Base-by-base conservation (phyloP, 2,329 filamentous ascomycete species). In the Neonectria ditissima region DNA sequence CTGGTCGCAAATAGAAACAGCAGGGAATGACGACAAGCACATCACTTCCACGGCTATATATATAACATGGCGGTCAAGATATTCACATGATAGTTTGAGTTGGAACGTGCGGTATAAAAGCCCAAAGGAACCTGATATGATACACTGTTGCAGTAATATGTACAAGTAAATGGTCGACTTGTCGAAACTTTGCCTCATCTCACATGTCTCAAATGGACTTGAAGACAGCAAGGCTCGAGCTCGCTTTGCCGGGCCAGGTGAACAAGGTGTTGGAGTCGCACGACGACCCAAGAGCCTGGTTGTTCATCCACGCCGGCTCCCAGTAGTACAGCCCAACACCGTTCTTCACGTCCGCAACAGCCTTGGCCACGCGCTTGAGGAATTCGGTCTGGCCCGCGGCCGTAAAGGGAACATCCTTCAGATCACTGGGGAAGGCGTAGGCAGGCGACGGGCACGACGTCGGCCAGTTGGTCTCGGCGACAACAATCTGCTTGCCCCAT, bases 381-480 rank as follows among this genome's bases (percentile, higher is more conserved):
- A 88, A 93, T 2, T 81, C 82, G 2, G 79, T 78, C 80, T 93
- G 91, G 0, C 91, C 91, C 0, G 81, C 86, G 0, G 83, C 85
- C 3, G 84, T 87, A 68, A 91, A 87, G 0, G 90, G 88, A 60
- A 92, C 90, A 58, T 72, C 80, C 51, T 74, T 80, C 9, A 89
- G 76, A 69, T 92, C 89, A 13, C 81, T 79, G 0, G 90, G 90
- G 73, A 92, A 92, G 0, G 81, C 66, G 65, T 86, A 86, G 1
- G 75, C 78, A 0, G 89, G 88, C 18, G 80, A 83, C 0, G 88
- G 83, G 72, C 91, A 93, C 2, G 81, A 83, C 0, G 82, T 86
- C 0, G 91, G 91, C 90, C 90, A 93, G 78, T 93, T 81, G 0
- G 87, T 89, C 78, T 93, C 91, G 0, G 88, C 89, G 4, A 93